Evolutionary conservation across 345 rosid genomes (phyloP), one percentile per base, ranked within the genome.

Genomic region (Moricandia moricandioides): DNA sequence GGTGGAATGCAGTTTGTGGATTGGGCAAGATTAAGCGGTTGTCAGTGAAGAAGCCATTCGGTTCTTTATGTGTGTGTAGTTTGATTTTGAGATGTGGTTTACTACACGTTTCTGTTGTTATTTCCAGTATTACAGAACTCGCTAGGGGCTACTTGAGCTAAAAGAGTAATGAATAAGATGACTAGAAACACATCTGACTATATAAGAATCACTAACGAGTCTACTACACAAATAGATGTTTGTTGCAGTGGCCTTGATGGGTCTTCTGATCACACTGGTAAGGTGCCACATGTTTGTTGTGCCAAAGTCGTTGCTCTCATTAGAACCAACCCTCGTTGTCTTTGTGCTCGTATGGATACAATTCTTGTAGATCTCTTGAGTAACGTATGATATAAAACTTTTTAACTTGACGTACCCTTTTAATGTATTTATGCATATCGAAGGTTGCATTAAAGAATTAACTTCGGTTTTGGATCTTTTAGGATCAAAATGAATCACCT

Each of bases 1-100:
- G 97, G 94, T 13, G 98, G 94, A 0, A 92, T 89, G 97, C 96
- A 92, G 75, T 95, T 92, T 27, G 94, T 92, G 3, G 96, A 95
- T 51, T 91, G 97, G 97, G 90, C 92, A n/a, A 88, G 89, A 78
- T 81, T 74, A 85, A 88, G 89, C 30, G 92, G 90, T 21, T 85
- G 87, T 49, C 91, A 87, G 72, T 85, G 74, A 47, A 29, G 31
- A 59, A 5, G 16, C 21, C 14, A 45, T 35, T 56, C 34, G 24
- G 17, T 16, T 16, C 2, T 57, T 35, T 13, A 52, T 49, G 17
- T 73, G 3, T 65, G 58, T 66, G 39, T 29, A 45, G 27, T 62
- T 12, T 55, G 18, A 62, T 67, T 34, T 49, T 13, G 2, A 62
- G 37, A 3, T 35, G 55, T 67, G 40, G 40, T 35, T 35, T 35